phyloP scores from a whole-genome alignment of 805 yeast species.

The Yamadazyma laniorum region DNA sequence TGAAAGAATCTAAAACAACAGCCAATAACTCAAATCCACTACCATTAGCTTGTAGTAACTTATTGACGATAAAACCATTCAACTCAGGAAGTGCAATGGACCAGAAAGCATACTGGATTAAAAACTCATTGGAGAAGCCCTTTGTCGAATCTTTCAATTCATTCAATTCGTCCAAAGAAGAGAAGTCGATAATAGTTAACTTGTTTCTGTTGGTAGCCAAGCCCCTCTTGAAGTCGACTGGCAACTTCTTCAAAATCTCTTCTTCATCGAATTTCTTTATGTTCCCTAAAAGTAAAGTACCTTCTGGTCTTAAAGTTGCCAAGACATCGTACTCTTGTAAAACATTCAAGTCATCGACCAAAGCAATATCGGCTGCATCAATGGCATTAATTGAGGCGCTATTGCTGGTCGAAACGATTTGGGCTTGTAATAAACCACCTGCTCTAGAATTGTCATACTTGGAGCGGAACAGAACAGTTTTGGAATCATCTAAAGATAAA shows the following conservation, averaged over 20 bases:
- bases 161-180: conserved; percentile 61
- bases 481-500: conserved; percentile 59
- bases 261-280: conserved; percentile 36
- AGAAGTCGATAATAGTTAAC: conserved; percentile 59
- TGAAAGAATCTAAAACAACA: conserved; percentile 62
- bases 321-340: conserved; percentile 60
- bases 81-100: conserved; percentile 59
- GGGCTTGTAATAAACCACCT: conserved; percentile 77
- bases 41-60: conserved; percentile 78
- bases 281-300: conserved; percentile 50
- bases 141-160: conserved; percentile 51
- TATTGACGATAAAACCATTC: conserved; percentile 66
- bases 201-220: conserved; percentile 52
- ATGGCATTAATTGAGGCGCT: conserved; percentile 24
- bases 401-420: conserved; percentile 40
- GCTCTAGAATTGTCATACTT: conserved; percentile 68
- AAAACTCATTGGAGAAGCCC: conserved; percentile 73
- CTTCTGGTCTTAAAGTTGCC: conserved; percentile 55
- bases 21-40: conserved; percentile 78
- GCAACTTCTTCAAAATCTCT: conserved; percentile 52
- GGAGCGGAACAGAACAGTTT: conserved; percentile 54
- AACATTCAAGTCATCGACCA: conserved; percentile 60
- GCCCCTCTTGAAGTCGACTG: conserved; percentile 50
- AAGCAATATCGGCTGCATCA: conserved; percentile 60
- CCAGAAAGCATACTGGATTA: conserved; percentile 82